Conservation (phyloP, 257 asterid genomes). For the Plantago ovata region DNA sequence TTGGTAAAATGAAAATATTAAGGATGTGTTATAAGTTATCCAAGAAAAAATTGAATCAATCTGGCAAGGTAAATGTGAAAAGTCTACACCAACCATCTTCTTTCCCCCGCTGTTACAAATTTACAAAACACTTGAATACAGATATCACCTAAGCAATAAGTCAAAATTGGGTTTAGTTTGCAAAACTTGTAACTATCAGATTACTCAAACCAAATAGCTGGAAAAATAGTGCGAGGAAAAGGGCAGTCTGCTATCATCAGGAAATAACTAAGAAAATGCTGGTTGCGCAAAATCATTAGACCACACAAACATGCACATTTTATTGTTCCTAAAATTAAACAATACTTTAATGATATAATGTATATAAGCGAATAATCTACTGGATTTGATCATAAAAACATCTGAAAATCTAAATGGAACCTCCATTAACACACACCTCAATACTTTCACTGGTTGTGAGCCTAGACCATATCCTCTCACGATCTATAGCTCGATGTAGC, state of each 20-base stretch:
- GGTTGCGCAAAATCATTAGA: constrained; percentile 11
- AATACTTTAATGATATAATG: constrained; percentile 12
- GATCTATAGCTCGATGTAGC: constrained; percentile 80
- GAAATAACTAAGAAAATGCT: constrained; percentile 1
- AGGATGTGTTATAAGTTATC: not conserved
- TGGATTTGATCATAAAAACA: constrained; percentile 18
- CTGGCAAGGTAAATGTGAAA: not conserved
- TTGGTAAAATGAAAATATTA: not conserved
- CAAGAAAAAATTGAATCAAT: not conserved
- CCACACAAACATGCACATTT: not conserved
- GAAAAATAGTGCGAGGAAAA: constrained; percentile 2
- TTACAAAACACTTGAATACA: constrained; percentile 6
- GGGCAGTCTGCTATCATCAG: constrained; percentile 2
- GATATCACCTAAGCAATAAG: too few species aligned
- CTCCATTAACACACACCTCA: constrained; percentile 71
- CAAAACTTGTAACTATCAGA: constrained; percentile 14
- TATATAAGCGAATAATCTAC: constrained; percentile 10
- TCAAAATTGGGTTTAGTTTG: constrained; percentile 13
- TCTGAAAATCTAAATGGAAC: constrained; percentile 12
- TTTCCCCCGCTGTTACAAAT: not conserved
- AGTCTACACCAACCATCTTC: constrained; percentile 1
- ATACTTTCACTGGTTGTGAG: constrained; percentile 92
- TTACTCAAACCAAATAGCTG: constrained; percentile 6
- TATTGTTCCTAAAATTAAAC: constrained; percentile 5
- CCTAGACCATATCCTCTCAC: constrained; percentile 98